Evolutionary conservation across 768 basidiomycete species (phyloP).

Genomic region (Boletellus ananiceps): DNA sequence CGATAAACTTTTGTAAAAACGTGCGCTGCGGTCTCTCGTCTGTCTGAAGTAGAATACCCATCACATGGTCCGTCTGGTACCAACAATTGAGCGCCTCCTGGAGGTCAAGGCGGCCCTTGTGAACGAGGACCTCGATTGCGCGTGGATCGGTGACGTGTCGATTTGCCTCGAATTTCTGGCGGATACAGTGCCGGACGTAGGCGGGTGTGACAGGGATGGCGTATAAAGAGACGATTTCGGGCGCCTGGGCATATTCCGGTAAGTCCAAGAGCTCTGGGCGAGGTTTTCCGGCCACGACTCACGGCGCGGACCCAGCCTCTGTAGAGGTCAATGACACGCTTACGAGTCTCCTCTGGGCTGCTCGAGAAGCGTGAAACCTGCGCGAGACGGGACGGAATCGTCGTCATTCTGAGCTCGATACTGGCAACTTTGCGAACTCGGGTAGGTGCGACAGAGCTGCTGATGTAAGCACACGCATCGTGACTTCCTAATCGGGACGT

Average conservation of each 20-base stretch:
- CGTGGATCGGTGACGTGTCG: conserved; percentile 75
- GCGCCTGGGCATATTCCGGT: conserved; percentile 60
- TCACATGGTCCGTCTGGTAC: conserved; percentile 82
- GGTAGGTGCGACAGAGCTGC: conserved; percentile 3
- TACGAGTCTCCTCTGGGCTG: conserved; percentile 55
- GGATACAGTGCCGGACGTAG: conserved; percentile 74
- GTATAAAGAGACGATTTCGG: conserved; percentile 81
- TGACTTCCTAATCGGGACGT: conserved; percentile 5
- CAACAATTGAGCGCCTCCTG: conserved; percentile 95
- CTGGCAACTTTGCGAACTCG: not conserved
- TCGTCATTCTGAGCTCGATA: conserved; percentile 49
- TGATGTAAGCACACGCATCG: conserved; percentile 15
- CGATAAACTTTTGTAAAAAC: conserved; percentile 82
- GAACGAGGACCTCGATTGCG: conserved; percentile 79
- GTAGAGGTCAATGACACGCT: conserved; percentile 73
- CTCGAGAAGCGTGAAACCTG: conserved; percentile 58
- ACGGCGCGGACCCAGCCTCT: conserved; percentile 92
- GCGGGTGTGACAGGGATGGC: conserved; percentile 75
- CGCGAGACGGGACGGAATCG: conserved; percentile 88
- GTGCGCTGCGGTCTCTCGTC: conserved; percentile 46
- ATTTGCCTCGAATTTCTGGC: conserved; percentile 85
- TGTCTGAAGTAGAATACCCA: conserved; percentile 59
- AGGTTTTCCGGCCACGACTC: conserved; percentile 29
- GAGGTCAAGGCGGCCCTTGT: conserved; percentile 82
- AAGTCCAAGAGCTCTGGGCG: not conserved